Conservation (phyloP, 257 asterid species). For the Nicotiana attenuata region DNA sequence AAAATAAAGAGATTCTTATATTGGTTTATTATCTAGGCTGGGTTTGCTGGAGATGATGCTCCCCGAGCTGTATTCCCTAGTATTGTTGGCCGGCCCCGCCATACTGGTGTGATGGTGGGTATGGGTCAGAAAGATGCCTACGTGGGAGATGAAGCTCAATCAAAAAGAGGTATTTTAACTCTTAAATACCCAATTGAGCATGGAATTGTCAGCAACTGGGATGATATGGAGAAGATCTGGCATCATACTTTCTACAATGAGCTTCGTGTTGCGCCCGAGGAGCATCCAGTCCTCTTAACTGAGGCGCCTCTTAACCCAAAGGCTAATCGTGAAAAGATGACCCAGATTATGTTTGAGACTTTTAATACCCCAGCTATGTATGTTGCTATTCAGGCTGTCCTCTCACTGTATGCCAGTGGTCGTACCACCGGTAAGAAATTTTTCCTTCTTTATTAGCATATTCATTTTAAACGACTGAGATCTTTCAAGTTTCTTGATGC, state of each 20-base stretch:
- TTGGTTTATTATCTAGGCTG: conserved; percentile 48
- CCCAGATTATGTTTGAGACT: conserved; percentile 94
- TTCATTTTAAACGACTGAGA: not conserved
- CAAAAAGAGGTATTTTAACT: conserved; percentile 81
- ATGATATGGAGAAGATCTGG: conserved; percentile 97
- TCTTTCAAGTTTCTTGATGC: not conserved
- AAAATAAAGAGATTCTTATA: not conserved
- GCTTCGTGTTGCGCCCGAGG: conserved; percentile 95
- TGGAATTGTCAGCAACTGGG: conserved; percentile 93
- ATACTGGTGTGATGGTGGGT: conserved; percentile 95
- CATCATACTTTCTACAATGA: conserved; percentile 92
- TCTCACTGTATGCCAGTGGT: conserved; percentile 89
- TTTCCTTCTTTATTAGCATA: not conserved
- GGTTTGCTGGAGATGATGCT: conserved; percentile 97
- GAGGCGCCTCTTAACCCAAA: conserved; percentile 95
- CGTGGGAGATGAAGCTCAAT: conserved; percentile 91
- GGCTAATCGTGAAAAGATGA: conserved; percentile 94
- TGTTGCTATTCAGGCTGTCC: conserved; percentile 95
- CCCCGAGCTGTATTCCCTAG: conserved; percentile 94
- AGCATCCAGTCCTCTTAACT: conserved; percentile 83
- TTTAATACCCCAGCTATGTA: conserved; percentile 93
- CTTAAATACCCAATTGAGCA: conserved; percentile 92
- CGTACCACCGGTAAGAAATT: conserved; percentile 77
- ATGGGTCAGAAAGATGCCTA: conserved; percentile 96
- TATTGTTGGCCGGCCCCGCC: conserved; percentile 89